Conservation (phyloP, 768 basidiomycete species). For the Kwoniella botswanensis region DNA sequence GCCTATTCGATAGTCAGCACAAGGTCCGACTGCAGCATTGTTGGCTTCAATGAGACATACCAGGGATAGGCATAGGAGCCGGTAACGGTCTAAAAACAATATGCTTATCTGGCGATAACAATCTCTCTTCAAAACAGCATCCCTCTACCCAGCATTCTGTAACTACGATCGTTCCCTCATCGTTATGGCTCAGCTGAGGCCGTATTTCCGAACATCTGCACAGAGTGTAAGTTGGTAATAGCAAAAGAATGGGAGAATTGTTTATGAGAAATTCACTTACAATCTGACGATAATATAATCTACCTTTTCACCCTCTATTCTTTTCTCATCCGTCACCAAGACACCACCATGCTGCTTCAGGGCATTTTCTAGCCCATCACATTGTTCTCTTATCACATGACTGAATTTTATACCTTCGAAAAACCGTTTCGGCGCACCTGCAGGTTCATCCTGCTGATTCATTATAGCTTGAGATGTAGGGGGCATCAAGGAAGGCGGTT, state of each 20-base stretch:
- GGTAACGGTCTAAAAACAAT: conserved; percentile 72
- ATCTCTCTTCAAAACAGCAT: conserved; percentile 75
- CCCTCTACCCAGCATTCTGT: conserved; percentile 95
- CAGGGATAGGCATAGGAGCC: conserved; percentile 66
- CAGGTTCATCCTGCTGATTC: not conserved
- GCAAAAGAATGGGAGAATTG: not conserved
- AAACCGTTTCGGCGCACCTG: conserved; percentile 16
- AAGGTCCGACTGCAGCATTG: not conserved
- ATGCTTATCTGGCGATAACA: conserved; percentile 72
- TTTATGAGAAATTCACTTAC: conserved; percentile 33
- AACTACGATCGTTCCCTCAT: conserved; percentile 58
- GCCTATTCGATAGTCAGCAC: conserved; percentile 57
- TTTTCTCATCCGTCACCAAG: conserved; percentile 35
- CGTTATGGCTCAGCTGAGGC: conserved; percentile 20
- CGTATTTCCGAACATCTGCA: conserved; percentile 27
- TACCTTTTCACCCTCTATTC: conserved; percentile 38
- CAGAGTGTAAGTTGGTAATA: not conserved
- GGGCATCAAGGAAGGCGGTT: conserved; percentile 4
- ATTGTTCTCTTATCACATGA: conserved; percentile 41
- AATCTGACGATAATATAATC: conserved; percentile 54
- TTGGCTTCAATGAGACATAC: conserved; percentile 57
- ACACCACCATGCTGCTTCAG: conserved; percentile 40
- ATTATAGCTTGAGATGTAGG: not conserved
- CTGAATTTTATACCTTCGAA: conserved; percentile 50
- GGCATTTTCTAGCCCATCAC: conserved; percentile 40